Evolutionary conservation across 495 filamentous ascomycete species (phyloP).

Genomic region (Aspergillus wentii): DNA sequence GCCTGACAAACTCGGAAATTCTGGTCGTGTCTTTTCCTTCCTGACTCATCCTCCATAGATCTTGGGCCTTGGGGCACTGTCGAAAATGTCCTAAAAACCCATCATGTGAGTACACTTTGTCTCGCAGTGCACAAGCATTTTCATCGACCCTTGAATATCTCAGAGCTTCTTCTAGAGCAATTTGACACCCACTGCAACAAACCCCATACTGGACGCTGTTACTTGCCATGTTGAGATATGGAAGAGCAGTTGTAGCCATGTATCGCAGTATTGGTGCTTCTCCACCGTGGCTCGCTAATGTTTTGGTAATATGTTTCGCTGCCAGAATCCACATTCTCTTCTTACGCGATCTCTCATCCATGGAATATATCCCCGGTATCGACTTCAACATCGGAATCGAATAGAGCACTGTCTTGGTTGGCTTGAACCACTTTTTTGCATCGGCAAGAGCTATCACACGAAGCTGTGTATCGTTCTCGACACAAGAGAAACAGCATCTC

Average conservation of each 20-base stretch:
- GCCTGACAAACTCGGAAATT: conserved; percentile 7
- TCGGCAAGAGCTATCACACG: conserved; percentile 1
- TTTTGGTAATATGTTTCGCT: conserved; percentile 1
- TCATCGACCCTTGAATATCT: conserved; percentile 1
- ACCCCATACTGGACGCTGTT: conserved; percentile 6
- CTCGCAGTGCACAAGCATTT: conserved; percentile 5
- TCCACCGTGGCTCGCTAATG: no score
- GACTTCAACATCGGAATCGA: conserved; percentile 3
- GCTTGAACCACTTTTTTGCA: conserved; percentile 3
- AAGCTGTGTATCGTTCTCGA: conserved; percentile 7
- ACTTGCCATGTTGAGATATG: conserved; percentile 9
- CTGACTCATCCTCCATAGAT: conserved; percentile 4
- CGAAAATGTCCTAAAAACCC: conserved; percentile 7
- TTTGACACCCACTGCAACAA: conserved; percentile 8
- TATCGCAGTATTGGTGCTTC: conserved; percentile 5
- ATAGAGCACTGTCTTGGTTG: conserved; percentile 1
- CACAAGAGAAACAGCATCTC: conserved; percentile 12
- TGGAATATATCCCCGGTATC: conserved; percentile 9
- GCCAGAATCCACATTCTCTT: conserved; percentile 4
- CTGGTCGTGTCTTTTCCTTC: conserved; percentile 1
- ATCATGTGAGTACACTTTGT: conserved; percentile 10
- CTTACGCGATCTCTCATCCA: conserved; percentile 5
- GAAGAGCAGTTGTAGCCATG: conserved; percentile 10
- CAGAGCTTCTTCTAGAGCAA: conserved; percentile 9
- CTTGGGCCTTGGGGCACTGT: conserved; percentile 6